Conservation (phyloP, 2,329 filamentous ascomycete species). For the Rugonectria rugulosa region DNA sequence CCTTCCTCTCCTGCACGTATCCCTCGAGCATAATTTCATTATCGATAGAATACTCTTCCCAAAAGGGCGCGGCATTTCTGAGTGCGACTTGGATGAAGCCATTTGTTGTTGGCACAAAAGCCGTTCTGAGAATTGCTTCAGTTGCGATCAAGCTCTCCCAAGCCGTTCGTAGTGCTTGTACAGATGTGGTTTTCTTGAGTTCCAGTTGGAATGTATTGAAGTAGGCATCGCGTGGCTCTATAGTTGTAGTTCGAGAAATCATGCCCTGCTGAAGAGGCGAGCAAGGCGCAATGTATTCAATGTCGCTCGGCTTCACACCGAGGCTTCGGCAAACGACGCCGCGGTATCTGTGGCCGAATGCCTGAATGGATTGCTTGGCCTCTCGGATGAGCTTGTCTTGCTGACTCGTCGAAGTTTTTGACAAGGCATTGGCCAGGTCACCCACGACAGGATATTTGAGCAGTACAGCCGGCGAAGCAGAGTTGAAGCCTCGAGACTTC, state of each 20-base stretch:
- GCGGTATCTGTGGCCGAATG: conserved; percentile 69
- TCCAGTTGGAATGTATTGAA: conserved; percentile 77
- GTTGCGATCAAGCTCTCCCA: conserved; percentile 62
- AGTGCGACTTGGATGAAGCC: conserved; percentile 79
- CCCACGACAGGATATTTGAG: conserved; percentile 66
- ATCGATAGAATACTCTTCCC: conserved; percentile 48
- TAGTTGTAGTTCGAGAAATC: conserved; percentile 70
- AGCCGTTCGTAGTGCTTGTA: conserved; percentile 58
- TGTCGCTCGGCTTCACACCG: conserved; percentile 54
- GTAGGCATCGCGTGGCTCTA: conserved; percentile 67
- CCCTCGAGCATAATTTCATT: conserved; percentile 42
- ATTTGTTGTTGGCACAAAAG: conserved; percentile 75
- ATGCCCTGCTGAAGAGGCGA: conserved; percentile 89
- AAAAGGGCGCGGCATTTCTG: conserved; percentile 51
- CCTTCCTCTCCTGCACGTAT: conserved; percentile 46
- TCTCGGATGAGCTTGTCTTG: conserved; percentile 47
- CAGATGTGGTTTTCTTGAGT: conserved; percentile 55
- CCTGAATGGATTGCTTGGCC: conserved; percentile 67
- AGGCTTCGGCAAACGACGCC: conserved; percentile 61
- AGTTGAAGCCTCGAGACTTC: conserved; percentile 66
- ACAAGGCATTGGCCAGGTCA: conserved; percentile 53
- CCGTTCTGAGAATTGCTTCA: conserved; percentile 74
- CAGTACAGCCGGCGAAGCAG: conserved; percentile 70
- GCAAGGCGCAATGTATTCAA: conserved; percentile 82
- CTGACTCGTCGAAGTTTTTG: conserved; percentile 18